These are phyloP conservation scores for Tolypocladium inflatum DNA, from an alignment of 2,329 filamentous ascomycete genomes.

Conservation along the genomic window DNA sequence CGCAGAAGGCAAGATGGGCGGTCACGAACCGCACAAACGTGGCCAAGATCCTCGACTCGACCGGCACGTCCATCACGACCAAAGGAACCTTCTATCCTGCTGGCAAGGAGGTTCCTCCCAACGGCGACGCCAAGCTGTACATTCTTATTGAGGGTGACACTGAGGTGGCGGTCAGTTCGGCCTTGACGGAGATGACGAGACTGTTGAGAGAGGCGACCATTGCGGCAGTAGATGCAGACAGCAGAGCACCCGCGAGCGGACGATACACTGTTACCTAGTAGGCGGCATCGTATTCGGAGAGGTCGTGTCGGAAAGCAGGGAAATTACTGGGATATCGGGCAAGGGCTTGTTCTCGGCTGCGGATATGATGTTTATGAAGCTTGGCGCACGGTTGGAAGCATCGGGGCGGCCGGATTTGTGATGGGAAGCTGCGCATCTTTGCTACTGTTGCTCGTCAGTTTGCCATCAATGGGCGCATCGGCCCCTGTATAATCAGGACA, in stretches of 20 bases:
- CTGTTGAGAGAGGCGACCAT: slow-evolving; percentile 84
- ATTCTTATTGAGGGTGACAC: slow-evolving; percentile 97
- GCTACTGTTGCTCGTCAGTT: background rate
- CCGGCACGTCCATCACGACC: slow-evolving; percentile 91
- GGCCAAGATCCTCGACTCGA: slow-evolving; percentile 91
- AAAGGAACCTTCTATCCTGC: slow-evolving; percentile 85
- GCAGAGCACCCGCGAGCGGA: slow-evolving; percentile 65
- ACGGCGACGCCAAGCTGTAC: slow-evolving; percentile 85
- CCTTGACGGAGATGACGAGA: slow-evolving; percentile 82
- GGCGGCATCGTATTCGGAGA: background rate
- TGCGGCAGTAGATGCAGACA: slow-evolving; percentile 79
- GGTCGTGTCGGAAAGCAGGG: background rate
- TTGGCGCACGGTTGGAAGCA: background rate
- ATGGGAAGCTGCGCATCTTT: background rate
- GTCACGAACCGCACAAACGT: slow-evolving; percentile 98
- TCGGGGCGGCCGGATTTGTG: background rate
- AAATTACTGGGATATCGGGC: background rate
- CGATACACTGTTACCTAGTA: slow-evolving; percentile 75
- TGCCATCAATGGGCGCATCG: background rate
- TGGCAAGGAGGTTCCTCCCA: slow-evolving; percentile 69
- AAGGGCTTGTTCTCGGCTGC: background rate
- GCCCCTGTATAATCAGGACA: background rate
- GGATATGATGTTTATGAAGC: background rate
- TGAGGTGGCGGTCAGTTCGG: slow-evolving; percentile 81
- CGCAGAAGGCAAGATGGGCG: slow-evolving; percentile 95